Base-by-base conservation (phyloP, 1,284 basidiomycete genomes). In the Leccinum subrobustum region DNA sequence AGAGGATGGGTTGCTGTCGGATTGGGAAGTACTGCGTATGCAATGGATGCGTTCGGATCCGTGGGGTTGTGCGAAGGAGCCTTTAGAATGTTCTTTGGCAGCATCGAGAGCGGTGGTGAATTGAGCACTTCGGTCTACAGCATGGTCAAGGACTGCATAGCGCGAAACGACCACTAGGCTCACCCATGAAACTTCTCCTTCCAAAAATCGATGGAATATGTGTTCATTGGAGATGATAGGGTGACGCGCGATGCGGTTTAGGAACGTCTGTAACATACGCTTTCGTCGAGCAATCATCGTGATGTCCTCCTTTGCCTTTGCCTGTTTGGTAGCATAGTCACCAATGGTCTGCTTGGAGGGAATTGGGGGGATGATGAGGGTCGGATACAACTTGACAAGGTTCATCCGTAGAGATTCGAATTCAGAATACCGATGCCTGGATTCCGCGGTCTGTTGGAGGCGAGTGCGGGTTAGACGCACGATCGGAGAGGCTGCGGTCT, bases 251-350 rank as follows among this genome's bases (percentile, higher is more conserved):
- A 96, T 77, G 54, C 97, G 85, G 68, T 95, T 95, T 52, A 99
- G 79, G 77, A 99, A 99, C 14, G 93, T 95, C 73, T 96, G 93
- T 25, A 99, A 82, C 88, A 98, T 94, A 44, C 97, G 88, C 74
- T 95, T 96, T 55, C 97, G 85, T 60, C 92, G 83, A 0, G 94
- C 88, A 72, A 99, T 98, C 78, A 98, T 88, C 2, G 89, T 87
- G 1, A 91, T 88, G 71, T 99, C 97, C 72, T 99, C 96, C 73
- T 97, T 98, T 11, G 96, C 96, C 76, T 96, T 98, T 16, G 84
- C 89, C 73, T 98, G 96, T 77, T 98, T 98, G 63, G 96, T 91
- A 0, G 97, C 97, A 79, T 99, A 99, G 71, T 99, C 97, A 29
- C 93, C 87, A 31, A 99, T 81, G 2, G 91, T 92, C 77, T 99